phyloP scores from a whole-genome alignment of 371 early-diverging fungal species.

The Conidiobolus incongruus region DNA sequence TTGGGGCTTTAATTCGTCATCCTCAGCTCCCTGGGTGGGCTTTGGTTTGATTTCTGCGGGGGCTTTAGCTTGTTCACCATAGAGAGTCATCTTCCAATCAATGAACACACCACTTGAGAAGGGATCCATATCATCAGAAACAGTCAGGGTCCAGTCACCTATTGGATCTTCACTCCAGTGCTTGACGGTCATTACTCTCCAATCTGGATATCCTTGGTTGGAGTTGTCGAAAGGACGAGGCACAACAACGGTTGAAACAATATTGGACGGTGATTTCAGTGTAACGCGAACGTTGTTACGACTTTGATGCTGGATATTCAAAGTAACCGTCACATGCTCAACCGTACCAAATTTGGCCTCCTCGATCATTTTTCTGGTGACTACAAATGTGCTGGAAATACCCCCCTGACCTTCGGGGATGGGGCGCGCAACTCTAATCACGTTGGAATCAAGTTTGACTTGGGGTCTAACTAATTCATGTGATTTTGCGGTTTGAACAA shows the following conservation, averaged over 20 bases:
- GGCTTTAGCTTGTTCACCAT: too few species aligned
- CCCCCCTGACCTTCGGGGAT: constrained; percentile 28
- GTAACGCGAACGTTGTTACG: constrained; percentile 64
- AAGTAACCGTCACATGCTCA: constrained; percentile 74
- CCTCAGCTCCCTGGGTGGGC: too few species aligned
- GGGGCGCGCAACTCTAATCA: constrained; percentile 14
- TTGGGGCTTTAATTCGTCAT: too few species aligned
- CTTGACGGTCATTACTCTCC: constrained; percentile 91
- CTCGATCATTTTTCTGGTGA: constrained; percentile 20
- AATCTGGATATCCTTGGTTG: constrained; percentile 50
- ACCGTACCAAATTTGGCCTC: constrained; percentile 23
- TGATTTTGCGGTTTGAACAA: constrained; percentile 57
- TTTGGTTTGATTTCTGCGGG: too few species aligned
- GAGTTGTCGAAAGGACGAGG: constrained; percentile 35
- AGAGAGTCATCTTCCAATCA: constrained; percentile 40
- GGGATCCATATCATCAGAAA: constrained; percentile 23
- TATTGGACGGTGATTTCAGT: constrained; percentile 41
- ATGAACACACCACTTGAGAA: constrained; percentile 17
- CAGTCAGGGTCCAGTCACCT: constrained; percentile 65
- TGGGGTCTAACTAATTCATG: constrained; percentile 38
- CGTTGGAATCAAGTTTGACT: constrained; percentile 18
- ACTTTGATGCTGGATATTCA: constrained; percentile 49
- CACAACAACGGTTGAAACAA: constrained; percentile 41
- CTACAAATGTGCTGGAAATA: constrained; percentile 11
- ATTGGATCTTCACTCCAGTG: constrained; percentile 83